Base-by-base conservation (phyloP, 2,329 filamentous ascomycete genomes). In the Trichophaea hybrida region DNA sequence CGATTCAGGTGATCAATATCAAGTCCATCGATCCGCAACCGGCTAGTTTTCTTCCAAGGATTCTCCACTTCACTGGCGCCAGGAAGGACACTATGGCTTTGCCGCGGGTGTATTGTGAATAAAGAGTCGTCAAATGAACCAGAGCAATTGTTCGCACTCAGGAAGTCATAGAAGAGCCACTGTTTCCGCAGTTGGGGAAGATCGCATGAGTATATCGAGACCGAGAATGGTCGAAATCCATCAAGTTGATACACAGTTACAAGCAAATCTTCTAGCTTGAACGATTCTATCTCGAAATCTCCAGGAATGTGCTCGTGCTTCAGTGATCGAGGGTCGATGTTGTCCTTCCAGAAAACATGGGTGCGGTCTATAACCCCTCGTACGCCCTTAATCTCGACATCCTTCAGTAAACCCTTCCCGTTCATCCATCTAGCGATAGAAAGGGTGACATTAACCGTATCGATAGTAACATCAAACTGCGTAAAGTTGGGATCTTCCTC, bases 401-500 rank as follows among this genome's bases (percentile, higher is more conserved):
- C 88, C 67, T 87, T 84, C 6, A 98, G 75, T 5, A 94, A 78
- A 0, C 93, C 93, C 72, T 91, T 96, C 24, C 93, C 91, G 68
- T 95, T 97, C 81, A 94, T 94, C 93, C 93, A 98, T 71, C 96
- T 97, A n/a, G 89, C 79, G 68, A 98, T 97, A 0, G 93, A 98
- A 32, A 98, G 73, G 0, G 91, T 97, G 46, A 98, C 91, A 69
- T 98, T 95, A 63, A 98, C 88, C 0, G 88, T 94, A 64, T 93
- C 88, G 61, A 98, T 88, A 0, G 89, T 95, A 13, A 98, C 77
- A 69, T 98, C 93, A 68, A 96, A 98, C 67, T 98, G 93, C 0
- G 90, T 96, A 71, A 97, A 98, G 70, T 98, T 98, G 15, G 87
- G 88, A 70, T 97, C 91, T 69, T 97, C 90, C 60, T 83, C 80